Evolutionary conservation across 208 protist genomes (phyloP), one percentile per base, ranked within the genome.

Genomic region (Leishmania tropica): DNA sequence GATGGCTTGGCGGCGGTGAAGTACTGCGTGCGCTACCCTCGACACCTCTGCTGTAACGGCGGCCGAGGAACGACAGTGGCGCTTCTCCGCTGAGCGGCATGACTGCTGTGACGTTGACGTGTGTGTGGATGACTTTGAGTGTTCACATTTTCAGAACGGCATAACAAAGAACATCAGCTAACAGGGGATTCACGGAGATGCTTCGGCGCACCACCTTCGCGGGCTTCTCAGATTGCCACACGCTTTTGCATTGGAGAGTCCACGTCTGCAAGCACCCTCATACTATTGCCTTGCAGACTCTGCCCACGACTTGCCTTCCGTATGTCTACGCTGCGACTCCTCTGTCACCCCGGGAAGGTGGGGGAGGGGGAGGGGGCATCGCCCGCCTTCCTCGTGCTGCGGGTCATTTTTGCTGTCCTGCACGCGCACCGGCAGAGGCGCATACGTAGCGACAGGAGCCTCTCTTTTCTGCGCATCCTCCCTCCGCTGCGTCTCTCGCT

Each of bases 11-110:
- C 80, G 40, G 65, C 67, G 21, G 78, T 77, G 47, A 78, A 82
- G 77, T 86, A 80, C 78, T 86, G 83, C 45, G n/a, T 78, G 40
- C 83, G 77, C n/a, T 80, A 72, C 48, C 78, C 78, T 24, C 35
- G 35, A 7, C 24, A 47, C n/a, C 53, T 86, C 2, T 86, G 83
- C 78, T 60, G 80, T 8, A 74, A 79, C 15, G 83, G 83, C 1
- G 83, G 83, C 17, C 21, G 54, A 53, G 83, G 78, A 13, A 56
- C 58, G 3, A 82, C 83, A 19, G 79, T 87, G 51, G 83, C 60
- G 24, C 35, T 83, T 17, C 58, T 82, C 5, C 6, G 48, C 5
- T 76, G 53, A 45, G 51, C 45, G 65, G 60, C 37, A 8, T 60
- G 31, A 35, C 74, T 67, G 24, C 51, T 40, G 24, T 15, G 31